Evolutionary conservation across 1,284 basidiomycete species (phyloP), one percentile per base, ranked within the genome.

Genomic region (Gymnopus androsaceus): DNA sequence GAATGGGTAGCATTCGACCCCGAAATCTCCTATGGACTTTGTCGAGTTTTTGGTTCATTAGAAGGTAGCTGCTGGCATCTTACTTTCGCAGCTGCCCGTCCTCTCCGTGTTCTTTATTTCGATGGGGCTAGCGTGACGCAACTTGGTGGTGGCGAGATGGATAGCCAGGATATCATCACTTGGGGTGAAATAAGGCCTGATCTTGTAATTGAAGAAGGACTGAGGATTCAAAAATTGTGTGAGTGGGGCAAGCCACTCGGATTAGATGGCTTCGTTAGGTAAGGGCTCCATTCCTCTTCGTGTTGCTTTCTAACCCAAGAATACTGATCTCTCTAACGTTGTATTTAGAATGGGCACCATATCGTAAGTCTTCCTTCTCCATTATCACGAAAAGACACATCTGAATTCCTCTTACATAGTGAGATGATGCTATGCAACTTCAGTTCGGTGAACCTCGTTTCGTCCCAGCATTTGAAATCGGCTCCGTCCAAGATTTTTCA

Each of bases 371-470:
- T n/a, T n/a, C n/a, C n/a, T n/a, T n/a, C n/a, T n/a, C n/a, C n/a
- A n/a, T n/a, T n/a, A n/a, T n/a, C n/a, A n/a, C n/a, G n/a, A n/a
- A n/a, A n/a, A n/a, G n/a, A n/a, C n/a, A n/a, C 37, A 50, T 38
- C 28, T 57, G 19, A 25, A n/a, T n/a, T n/a, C 52, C 7, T 33
- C 31, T 6, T 33, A 28, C 11, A 14, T 51, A 83, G 81, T 52
- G 81, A 83, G 63, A 68, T 79, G 21, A 80, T 83, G 77, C 62
- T 80, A 2, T 83, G 81, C 60, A 66, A 80, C 61, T 75, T 82
- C 56, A 71, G 67, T 2, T 61, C 68, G 6, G 75, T 77, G 0
- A 59, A n/a, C n/a, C n/a, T n/a, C n/a, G n/a, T n/a, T n/a, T n/a
- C n/a, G n/a, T n/a, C n/a, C n/a, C n/a, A n/a, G n/a, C n/a, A n/a